Percentiles rank a stretch among this genome's conserved stretches.
Evolutionary conservation across 2,329 filamentous ascomycete species (phyloP).

Genomic region (Aspergillus felis): DNA sequence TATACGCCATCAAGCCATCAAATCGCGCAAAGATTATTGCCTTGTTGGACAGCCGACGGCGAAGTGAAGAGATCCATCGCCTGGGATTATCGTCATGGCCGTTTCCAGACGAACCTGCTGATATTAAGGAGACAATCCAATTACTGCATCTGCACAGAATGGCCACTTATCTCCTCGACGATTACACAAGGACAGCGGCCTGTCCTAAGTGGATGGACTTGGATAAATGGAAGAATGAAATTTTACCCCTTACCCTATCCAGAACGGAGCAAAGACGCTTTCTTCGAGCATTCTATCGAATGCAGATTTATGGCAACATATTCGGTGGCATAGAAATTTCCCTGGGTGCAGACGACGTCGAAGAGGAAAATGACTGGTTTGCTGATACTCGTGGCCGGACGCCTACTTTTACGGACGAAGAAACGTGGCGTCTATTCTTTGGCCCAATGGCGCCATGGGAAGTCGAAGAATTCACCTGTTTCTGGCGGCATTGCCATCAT

Average conservation of each 20-base stretch:
- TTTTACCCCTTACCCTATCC: conserved; percentile 5
- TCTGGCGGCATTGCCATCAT: conserved; percentile 9
- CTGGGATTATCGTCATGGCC: not conserved
- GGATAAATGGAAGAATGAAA: not conserved
- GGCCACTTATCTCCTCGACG: conserved; percentile 5
- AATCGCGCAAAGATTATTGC: conserved; percentile 12
- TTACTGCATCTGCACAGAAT: conserved; percentile 6
- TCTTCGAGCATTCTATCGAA: conserved; percentile 15
- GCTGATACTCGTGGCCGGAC: not conserved
- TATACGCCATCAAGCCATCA: not conserved
- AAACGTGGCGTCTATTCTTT: conserved; percentile 15
- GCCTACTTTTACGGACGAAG: conserved; percentile 1
- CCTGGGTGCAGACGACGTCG: not conserved
- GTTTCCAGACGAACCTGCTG: conserved; percentile 1
- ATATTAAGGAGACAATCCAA: conserved; percentile 5
- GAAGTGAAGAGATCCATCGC: conserved; percentile 11
- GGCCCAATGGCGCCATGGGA: conserved; percentile 20
- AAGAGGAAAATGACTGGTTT: conserved; percentile 1
- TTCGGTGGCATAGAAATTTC: conserved; percentile 6
- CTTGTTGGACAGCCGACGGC: conserved; percentile 14
- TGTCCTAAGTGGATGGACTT: conserved; percentile 1
- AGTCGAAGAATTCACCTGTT: conserved; percentile 16
- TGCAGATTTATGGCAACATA: conserved; percentile 14
- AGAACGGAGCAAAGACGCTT: conserved; percentile 10
- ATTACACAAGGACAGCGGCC: not conserved